Evolutionary conservation across 2,329 filamentous ascomycete genomes (phyloP).

Genomic region (Orbilia ellipsospora): DNA sequence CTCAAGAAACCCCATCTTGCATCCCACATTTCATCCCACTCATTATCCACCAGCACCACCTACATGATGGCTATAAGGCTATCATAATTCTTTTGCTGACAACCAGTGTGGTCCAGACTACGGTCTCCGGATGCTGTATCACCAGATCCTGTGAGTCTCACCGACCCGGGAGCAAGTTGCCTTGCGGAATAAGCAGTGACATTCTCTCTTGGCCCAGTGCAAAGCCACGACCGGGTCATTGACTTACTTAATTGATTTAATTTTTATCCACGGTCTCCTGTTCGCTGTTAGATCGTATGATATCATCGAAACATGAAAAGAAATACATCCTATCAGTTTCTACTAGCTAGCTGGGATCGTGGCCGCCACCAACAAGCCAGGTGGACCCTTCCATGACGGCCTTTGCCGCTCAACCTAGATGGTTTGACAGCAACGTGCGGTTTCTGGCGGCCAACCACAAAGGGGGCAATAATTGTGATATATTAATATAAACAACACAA

Average conservation of each 20-base stretch:
- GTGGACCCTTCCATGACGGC: constrained; percentile 8
- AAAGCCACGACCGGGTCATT: not conserved
- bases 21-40: too few species aligned
- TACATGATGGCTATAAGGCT: too few species aligned
- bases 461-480: constrained; percentile 14
- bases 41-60: too few species aligned
- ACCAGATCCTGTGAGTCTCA: constrained; percentile 14
- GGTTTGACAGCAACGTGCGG: constrained; percentile 19
- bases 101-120: too few species aligned
- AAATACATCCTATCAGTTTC: not conserved
- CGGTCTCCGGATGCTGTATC: not conserved
- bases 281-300: not conserved
- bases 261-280: not conserved
- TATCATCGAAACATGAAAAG: not conserved
- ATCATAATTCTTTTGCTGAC: too few species aligned
- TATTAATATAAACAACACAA: constrained; percentile 16
- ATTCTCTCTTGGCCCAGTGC: not conserved
- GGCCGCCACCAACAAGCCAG: not conserved
- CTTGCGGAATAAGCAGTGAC: constrained; percentile 8
- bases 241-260: too few species aligned
- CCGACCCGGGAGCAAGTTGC: not conserved
- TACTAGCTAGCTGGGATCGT: not conserved
- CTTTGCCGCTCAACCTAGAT: constrained; percentile 27
- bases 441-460: constrained; percentile 22
- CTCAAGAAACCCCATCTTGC: too few species aligned